Base-by-base conservation (phyloP, 2,329 filamentous ascomycete species). In the Calonectria honghensis region DNA sequence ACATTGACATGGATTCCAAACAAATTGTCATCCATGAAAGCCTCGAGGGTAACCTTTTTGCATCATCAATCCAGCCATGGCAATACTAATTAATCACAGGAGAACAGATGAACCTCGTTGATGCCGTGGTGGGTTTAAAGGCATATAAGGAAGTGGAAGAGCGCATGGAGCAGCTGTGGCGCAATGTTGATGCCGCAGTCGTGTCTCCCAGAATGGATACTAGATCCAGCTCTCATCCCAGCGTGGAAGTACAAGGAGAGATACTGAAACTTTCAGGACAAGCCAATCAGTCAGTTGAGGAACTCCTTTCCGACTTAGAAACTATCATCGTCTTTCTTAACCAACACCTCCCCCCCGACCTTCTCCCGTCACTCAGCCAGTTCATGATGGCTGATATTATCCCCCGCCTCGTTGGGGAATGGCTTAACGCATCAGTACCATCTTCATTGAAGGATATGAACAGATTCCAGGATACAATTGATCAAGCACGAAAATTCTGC, bases 361-460 rank as follows among this genome's bases (percentile, higher is more conserved):
- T 94, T 7, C 83, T 92, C 1, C 85, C 88, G 61, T 88, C 91
- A 1, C 86, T 98, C 1, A 94, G 94, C 0, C 87, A 90, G 16
- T 90, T 91, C 11, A 91, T 98, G 82, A 91, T 98, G 83, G 92
- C 93, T 0, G 88, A 90, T 50, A 85, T 98, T 13, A 89, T 93
- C 11, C 89, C 91, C 7, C 91, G 91, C 29, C 88, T 98, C 14
- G 93, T 95, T 51, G 90, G 90, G 6, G 88, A 90, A 6, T 98
- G 95, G 93, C 89, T 99, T 10, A 91, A 94, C 39, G 89, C 92
- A 18, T 91, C 92, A 1, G 93, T 99, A 0, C 96, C 97, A 1
- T 88, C 93, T 2, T 93, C 94, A 0, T 87, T 98, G 14, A 88
- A 90, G 14, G 92, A 93, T 14, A 92, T 98, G 84, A 87, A 88